Percentiles rank a stretch among this genome's conserved stretches.
Evolutionary conservation across 176 grass and related monocot genomes (phyloP).

Genomic region (Alopecurus myosuroides): DNA sequence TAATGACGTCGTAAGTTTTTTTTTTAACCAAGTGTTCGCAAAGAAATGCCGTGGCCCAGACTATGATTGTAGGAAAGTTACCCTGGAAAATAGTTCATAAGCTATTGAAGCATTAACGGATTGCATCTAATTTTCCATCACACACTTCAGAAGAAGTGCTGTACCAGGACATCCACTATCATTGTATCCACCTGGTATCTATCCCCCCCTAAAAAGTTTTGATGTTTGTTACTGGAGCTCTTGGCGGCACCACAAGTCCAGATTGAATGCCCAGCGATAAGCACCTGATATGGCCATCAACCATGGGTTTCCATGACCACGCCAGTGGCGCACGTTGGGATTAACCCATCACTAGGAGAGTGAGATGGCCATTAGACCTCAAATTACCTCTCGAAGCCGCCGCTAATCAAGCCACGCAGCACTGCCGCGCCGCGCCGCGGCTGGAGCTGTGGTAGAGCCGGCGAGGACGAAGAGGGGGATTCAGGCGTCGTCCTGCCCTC

Average conservation of each 20-base stretch:
- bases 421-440: conserved; percentile 5
- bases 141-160: not conserved
- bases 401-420: conserved; percentile 36
- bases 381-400: conserved; percentile 50
- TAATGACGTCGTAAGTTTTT: not conserved
- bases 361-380: not conserved
- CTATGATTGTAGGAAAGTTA: not conserved
- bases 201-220: not conserved
- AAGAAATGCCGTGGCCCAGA: not conserved
- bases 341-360: not conserved
- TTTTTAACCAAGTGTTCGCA: not conserved
- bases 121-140: not conserved
- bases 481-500: conserved; percentile 33
- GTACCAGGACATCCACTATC: not conserved
- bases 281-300: conserved; percentile 1
- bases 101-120: not conserved
- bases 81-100: not conserved
- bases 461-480: conserved; percentile 18
- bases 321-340: not conserved
- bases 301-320: not conserved
- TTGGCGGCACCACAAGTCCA: not conserved
- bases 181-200: not conserved
- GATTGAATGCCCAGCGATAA: not conserved
- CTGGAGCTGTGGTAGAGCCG: conserved; percentile 2
- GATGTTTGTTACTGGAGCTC: not conserved